phyloP scores from a whole-genome alignment of 2,329 filamentous ascomycete genomes.

The Talaromyces atroroseus region DNA sequence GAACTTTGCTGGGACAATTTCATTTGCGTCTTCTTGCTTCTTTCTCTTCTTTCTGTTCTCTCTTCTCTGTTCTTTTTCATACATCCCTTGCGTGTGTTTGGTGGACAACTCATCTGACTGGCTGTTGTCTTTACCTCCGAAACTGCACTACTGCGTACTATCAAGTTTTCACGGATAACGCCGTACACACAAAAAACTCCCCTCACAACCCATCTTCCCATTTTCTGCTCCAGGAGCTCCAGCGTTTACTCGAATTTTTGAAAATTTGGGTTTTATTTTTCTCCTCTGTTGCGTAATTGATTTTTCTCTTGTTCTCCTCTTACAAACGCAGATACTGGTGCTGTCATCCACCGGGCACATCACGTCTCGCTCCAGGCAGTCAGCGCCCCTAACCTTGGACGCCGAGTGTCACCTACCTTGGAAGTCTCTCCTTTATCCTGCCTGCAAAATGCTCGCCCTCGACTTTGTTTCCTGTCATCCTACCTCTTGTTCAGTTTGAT shows the following conservation, averaged over 20 bases:
- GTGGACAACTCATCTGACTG: neutral
- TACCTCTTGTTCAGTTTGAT: neutral
- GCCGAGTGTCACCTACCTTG: neutral
- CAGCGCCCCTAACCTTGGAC: neutral
- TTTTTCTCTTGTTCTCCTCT: neutral
- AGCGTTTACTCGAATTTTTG: neutral
- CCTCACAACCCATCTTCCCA: neutral
- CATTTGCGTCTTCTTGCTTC: neutral
- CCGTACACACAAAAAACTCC: neutral
- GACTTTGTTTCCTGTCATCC: neutral
- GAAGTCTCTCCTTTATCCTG: too few relatives aligned
- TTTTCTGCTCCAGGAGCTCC: neutral
- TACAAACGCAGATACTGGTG: neutral
- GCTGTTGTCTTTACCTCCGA: neutral
- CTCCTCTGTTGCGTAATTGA: neutral
- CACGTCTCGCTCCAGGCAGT: neutral
- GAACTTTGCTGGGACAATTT: too few relatives aligned
- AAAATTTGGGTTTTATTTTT: neutral
- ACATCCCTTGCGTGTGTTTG: slow-evolving; percentile 5
- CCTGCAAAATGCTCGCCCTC: neutral
- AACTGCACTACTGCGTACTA: slow-evolving; percentile 8
- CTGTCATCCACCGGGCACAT: neutral
- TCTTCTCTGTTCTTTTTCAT: neutral
- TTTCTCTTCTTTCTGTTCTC: neutral
- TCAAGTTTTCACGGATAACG: neutral